Base-by-base conservation (phyloP, 352 stramenopile genomes). In the Phytophthora sojae region DNA sequence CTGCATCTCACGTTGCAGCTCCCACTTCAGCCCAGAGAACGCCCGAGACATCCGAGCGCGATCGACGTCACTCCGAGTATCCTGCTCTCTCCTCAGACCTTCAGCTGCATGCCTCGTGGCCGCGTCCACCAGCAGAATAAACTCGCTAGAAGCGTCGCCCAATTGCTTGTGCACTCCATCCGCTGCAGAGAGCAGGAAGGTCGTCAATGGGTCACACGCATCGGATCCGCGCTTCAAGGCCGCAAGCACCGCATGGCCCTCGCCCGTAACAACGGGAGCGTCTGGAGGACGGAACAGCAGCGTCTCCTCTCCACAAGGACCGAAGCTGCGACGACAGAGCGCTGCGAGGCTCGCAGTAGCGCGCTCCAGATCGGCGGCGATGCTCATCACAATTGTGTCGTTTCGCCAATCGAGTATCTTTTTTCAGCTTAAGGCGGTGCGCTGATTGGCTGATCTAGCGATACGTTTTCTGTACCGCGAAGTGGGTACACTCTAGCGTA, bases 261-360 rank as follows among this genome's bases (percentile, higher is more conserved):
- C 79, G 3, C 71, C 74, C 8, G 85, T 91, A 44, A 92, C 66
- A 23, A 93, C 30, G 2, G 84, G 87, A 7, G 81, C 68, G 23
- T 92, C 81, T 2, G 85, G 82, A 25, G 87, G 79, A 21, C 79
- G 66, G 39, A 93, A 90, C 8, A 95, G 63, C 65, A 95, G 59
- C 52, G 76, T 81, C 12, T 89, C 71, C 21, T 84, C 70, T 32
- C 77, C 82, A 14, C 60, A 76, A 19, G 87, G 85, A 0, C 87
- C 87, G 54, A 88, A 93, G 65, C 63, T 75, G 7, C 57, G 61
- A 52, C 59, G 63, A 39, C 80, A 82, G 49, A 92, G 75, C 49
- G 64, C 47, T 8, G 75, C 60, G 14, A 94, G 67, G n/a, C 15
- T 25, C 7, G 17, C 51, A 15, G 57, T 57, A 2, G 53, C 39